Conservation (phyloP, 371 early-diverging fungal genomes). For the Choanephora cucurbitarum region DNA sequence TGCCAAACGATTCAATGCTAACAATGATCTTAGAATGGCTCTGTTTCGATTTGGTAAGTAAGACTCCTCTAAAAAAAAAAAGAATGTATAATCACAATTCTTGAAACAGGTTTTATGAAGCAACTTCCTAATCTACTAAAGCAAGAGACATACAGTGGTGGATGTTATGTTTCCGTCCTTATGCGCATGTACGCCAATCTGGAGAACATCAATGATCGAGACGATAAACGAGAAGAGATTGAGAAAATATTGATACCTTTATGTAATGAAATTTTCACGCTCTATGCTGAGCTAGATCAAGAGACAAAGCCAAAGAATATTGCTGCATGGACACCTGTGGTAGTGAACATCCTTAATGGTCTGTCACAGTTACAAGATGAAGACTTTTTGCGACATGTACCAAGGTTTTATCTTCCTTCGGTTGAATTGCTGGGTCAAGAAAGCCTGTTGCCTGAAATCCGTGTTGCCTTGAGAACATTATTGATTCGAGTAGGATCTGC, state of each 20-base stretch:
- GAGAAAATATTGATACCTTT: constrained; percentile 55
- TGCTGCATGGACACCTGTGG: constrained; percentile 60
- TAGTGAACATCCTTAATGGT: constrained; percentile 50
- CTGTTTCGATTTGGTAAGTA: constrained; percentile 72
- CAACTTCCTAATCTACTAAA: constrained; percentile 87
- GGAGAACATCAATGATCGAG: constrained; percentile 51
- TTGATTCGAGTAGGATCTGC: constrained; percentile 50
- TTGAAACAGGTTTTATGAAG: constrained; percentile 76
- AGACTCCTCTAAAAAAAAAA: too few relatives aligned
- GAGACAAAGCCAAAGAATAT: constrained; percentile 56
- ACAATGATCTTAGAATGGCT: constrained; percentile 78
- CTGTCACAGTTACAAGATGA: constrained; percentile 52
- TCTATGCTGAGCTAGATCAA: constrained; percentile 53
- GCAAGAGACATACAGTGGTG: constrained; percentile 68
- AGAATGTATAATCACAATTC: too few relatives aligned
- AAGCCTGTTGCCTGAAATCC: constrained; percentile 46
- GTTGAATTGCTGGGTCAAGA: constrained; percentile 53
- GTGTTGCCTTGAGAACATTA: constrained; percentile 45
- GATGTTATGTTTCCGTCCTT: constrained; percentile 52
- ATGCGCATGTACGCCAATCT: constrained; percentile 57
- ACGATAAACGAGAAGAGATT: constrained; percentile 48
- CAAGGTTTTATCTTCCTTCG: constrained; percentile 49
- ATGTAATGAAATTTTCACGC: constrained; percentile 50
- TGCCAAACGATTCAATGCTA: constrained; percentile 81
- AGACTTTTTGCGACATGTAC: constrained; percentile 52